Evolutionary conservation across 2,329 filamentous ascomycete genomes (phyloP).

Genomic region (Pyrenophora seminiperda): DNA sequence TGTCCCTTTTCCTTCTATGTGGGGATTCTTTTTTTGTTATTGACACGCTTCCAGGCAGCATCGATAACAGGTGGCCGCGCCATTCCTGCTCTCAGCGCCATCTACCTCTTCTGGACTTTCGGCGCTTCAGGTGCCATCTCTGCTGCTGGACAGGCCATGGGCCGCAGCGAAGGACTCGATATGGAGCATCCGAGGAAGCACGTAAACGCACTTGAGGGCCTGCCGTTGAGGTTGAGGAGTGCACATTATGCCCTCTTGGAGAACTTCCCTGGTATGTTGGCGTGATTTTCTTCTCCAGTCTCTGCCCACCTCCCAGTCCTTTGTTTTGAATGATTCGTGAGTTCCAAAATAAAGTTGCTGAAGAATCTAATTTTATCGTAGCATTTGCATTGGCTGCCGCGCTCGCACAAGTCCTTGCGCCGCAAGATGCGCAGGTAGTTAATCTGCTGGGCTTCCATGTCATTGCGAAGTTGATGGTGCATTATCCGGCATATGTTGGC

Average conservation of each 20-base stretch:
- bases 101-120: slow-evolving; percentile 33
- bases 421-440: slow-evolving; percentile 28
- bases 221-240: slow-evolving; percentile 27
- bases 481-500: slow-evolving; percentile 28
- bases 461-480: slow-evolving; percentile 28
- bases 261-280: slow-evolving; percentile 27
- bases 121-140: slow-evolving; percentile 28
- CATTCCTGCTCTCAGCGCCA: slow-evolving; percentile 27
- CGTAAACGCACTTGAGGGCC: slow-evolving; percentile 14
- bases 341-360: neutral
- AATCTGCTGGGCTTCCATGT: slow-evolving; percentile 30
- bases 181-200: slow-evolving; percentile 27
- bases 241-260: slow-evolving; percentile 32
- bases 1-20: no score
- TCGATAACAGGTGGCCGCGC: slow-evolving; percentile 28
- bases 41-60: slow-evolving; percentile 4
- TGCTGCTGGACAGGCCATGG: slow-evolving; percentile 31
- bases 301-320: neutral
- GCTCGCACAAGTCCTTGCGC: slow-evolving; percentile 28
- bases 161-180: slow-evolving; percentile 21
- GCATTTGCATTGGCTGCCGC: slow-evolving; percentile 28
- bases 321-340: neutral
- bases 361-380: neutral
- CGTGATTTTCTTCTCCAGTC: neutral
- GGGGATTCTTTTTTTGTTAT: neutral